Conservation (phyloP, 345 rosid genomes). For the Psidium guajava region DNA sequence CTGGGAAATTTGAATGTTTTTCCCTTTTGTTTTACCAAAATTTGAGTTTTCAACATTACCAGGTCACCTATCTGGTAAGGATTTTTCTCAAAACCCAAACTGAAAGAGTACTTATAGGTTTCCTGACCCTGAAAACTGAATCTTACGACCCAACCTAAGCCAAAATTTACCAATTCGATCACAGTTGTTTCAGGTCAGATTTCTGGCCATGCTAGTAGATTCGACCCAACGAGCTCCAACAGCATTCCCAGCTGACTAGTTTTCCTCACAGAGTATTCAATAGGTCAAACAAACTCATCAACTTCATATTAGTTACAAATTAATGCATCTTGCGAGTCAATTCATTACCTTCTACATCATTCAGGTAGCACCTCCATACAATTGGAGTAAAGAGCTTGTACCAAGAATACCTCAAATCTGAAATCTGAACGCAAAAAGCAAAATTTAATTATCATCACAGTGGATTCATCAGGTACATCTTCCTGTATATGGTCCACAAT, state of each 20-base stretch:
- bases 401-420: neutral
- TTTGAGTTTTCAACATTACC: neutral
- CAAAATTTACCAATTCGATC: neutral
- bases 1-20: neutral
- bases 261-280: neutral
- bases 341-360: neutral
- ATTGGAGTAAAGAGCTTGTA: neutral
- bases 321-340: neutral
- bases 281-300: neutral
- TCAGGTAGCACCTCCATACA: neutral
- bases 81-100: neutral
- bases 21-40: neutral
- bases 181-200: neutral
- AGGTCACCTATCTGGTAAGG: neutral
- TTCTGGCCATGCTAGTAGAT: neutral
- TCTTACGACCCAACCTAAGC: neutral
- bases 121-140: neutral
- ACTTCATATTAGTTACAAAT: neutral
- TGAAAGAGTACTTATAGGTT: neutral
- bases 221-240: neutral
- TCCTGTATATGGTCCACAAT: slow-evolving; percentile 26
- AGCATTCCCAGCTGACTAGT: neutral
- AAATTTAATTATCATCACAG: slow-evolving; percentile 37
- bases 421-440: neutral
- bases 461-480: slow-evolving; percentile 76